Evolutionary conservation across 257 asterid genomes (phyloP), one percentile per base, ranked within the genome.

Genomic region (Rehmannia glutinosa): DNA sequence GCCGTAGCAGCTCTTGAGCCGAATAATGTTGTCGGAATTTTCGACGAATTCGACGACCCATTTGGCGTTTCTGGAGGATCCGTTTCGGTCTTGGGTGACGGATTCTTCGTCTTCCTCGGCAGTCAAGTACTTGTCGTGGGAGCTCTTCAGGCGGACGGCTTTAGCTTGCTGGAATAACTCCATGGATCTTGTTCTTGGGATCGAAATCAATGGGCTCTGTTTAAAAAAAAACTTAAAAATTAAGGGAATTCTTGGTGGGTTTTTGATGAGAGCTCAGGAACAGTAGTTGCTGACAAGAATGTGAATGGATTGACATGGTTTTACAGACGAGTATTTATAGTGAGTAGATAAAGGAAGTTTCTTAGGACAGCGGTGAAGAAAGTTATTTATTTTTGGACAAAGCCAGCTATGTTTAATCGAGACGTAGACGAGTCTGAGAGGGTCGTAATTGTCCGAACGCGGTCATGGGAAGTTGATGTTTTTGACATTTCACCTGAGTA

Each of bases 31-130:
- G n/a, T n/a, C n/a, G n/a, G n/a, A n/a, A n/a, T n/a, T n/a, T n/a
- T n/a, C n/a, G n/a, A n/a, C n/a, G n/a, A n/a, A n/a, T n/a, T n/a
- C n/a, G n/a, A n/a, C n/a, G n/a, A n/a, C n/a, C n/a, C n/a, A n/a
- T n/a, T n/a, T 75, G 21, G 86, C 85, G 36, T 72, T 66, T 4
- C 45, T 68, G 3, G 87, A 68, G 3, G 80, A 65, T 0, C 89
- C 92, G 68, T 79, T 58, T 20, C 86, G 83, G 51, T 68, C 82
- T 56, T 85, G 92, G 16, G 70, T 71, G 32, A 85, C 85, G 62
- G 89, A 72, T 0, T 83, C 87, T 67, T 83, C 87, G 72, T 85
- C 92, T 17, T 85, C 89, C 9, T 85, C 83, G 16, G 89, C 89
- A 1, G 82, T 73, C 2, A 85, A 24, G 72, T 71, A 85, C 62